Conservation (phyloP, 2,329 filamentous ascomycete genomes). For the Verticillium alfalfae region DNA sequence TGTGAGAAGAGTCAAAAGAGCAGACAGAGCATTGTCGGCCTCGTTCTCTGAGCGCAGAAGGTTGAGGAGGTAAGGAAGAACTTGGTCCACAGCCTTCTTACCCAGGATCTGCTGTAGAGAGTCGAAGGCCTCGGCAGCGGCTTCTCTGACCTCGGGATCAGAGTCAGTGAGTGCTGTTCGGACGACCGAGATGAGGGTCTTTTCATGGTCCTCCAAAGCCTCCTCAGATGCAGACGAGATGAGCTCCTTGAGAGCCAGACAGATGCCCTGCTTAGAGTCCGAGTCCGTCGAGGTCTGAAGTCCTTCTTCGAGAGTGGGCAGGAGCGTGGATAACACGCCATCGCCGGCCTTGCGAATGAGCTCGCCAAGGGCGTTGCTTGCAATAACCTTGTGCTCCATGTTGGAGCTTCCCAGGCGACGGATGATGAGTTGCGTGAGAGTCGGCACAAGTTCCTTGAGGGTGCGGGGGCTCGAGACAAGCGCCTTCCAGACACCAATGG, state of each 20-base stretch:
- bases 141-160: constrained; percentile 85
- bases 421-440: constrained; percentile 91
- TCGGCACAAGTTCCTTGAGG: constrained; percentile 91
- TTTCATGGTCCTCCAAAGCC: constrained; percentile 88
- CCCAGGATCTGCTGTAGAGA: constrained; percentile 88
- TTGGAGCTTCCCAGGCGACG: constrained; percentile 89
- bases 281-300: constrained; percentile 83
- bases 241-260: constrained; percentile 89
- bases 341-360: constrained; percentile 96
- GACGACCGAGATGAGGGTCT: constrained; percentile 89
- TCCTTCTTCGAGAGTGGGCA: constrained; percentile 90
- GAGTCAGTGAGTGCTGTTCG: constrained; percentile 87
- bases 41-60: constrained; percentile 81
- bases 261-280: constrained; percentile 94
- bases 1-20: constrained; percentile 87
- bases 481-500: constrained; percentile 94
- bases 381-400: constrained; percentile 98
- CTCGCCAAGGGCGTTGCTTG: constrained; percentile 92
- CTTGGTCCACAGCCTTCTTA: constrained; percentile 92
- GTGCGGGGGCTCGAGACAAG: constrained; percentile 87
- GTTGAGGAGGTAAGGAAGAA: constrained; percentile 85
- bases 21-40: constrained; percentile 87
- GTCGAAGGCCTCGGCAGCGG: constrained; percentile 95
- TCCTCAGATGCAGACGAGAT: constrained; percentile 86
- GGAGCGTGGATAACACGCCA: constrained; percentile 77